Conservation (phyloP, 441 rosid species). For the Aquilaria agallochum region DNA sequence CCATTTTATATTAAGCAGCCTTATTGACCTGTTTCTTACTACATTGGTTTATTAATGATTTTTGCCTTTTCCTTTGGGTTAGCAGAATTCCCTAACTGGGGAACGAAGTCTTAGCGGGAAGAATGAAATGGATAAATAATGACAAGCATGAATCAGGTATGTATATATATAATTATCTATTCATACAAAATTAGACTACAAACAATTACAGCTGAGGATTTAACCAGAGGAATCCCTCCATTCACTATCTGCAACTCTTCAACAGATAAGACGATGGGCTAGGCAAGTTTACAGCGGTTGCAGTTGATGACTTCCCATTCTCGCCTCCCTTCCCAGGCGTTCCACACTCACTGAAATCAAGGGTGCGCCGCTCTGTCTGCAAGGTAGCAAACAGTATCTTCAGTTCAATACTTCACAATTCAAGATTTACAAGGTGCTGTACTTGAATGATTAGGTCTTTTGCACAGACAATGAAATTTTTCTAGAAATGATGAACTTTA, state of each 20-base stretch:
- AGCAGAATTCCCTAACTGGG: no score
- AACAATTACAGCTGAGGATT: constrained; percentile 19
- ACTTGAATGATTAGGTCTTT: no score
- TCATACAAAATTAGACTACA: constrained; percentile 20
- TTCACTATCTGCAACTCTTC: constrained; percentile 78
- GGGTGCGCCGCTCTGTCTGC: constrained; percentile 76
- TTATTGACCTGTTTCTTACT: no score
- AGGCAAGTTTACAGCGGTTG: constrained; percentile 28
- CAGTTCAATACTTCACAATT: no score
- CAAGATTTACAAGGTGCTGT: no score
- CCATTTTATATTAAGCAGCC: no score
- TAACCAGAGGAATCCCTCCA: constrained; percentile 8
- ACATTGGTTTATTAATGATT: no score
- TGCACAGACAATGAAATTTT: no score
- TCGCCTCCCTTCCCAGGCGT: constrained; percentile 64
- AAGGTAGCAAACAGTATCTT: neutral
- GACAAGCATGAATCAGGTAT: neutral
- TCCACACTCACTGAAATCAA: constrained; percentile 94
- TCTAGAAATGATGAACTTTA: no score
- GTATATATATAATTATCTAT: no score
- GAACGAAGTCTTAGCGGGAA: no score
- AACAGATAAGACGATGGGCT: constrained; percentile 83
- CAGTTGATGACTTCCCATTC: constrained; percentile 30
- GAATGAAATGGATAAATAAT: neutral
- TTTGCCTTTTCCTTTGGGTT: no score